Evolutionary conservation across 169 alveolate species (phyloP).

Genomic region (Eimeria maxima): DNA sequence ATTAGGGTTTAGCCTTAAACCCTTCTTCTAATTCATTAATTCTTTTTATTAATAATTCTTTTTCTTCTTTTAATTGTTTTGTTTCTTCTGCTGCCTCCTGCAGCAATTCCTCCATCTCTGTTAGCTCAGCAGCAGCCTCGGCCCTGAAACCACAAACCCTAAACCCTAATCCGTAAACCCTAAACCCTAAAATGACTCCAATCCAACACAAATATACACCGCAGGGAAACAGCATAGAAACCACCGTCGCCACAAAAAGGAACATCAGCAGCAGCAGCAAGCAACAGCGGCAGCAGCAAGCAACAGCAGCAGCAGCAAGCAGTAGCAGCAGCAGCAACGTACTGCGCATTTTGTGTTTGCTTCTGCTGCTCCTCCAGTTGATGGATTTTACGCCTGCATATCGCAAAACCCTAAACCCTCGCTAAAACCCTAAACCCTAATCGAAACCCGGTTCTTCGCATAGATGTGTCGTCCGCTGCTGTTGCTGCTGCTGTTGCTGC

Average conservation of each 20-base stretch:
- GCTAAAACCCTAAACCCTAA: neutral
- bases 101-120: slow-evolving; percentile 36
- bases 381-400: slow-evolving; percentile 14
- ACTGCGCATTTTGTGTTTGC: slow-evolving; percentile 1
- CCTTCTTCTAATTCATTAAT: neutral
- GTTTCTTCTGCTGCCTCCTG: slow-evolving; percentile 1
- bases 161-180: slow-evolving; percentile 43
- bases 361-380: slow-evolving; percentile 67
- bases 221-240: neutral
- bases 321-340: neutral
- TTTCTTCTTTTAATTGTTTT: neutral
- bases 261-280: neutral
- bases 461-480: too few species aligned
- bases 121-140: slow-evolving; percentile 21
- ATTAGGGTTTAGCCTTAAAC: too few species aligned
- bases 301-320: slow-evolving; percentile 32
- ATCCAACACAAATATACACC: neutral
- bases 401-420: slow-evolving; percentile 15
- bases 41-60: neutral
- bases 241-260: neutral
- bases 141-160: slow-evolving; percentile 11
- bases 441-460: neutral
- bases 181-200: too few species aligned
- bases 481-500: too few species aligned
- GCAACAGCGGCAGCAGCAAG: slow-evolving; percentile 45